phyloP scores from a whole-genome alignment of 140 eudicot species.

The Bidens hawaiensis region DNA sequence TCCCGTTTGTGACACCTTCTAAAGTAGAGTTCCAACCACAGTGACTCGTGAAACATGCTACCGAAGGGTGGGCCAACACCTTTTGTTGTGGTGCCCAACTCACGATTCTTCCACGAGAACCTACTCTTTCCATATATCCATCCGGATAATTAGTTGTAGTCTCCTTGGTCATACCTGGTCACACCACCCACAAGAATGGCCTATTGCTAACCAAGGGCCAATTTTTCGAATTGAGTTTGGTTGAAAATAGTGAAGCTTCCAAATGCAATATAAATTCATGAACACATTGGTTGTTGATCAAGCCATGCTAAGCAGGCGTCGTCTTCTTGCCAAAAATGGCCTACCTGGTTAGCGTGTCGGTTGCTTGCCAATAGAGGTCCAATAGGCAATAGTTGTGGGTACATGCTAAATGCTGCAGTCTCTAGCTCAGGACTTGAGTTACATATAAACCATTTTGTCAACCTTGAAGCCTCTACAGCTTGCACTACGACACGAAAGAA shows the following conservation, averaged over 20 bases:
- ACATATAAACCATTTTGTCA: conserved; percentile 25
- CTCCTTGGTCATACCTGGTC: conserved; percentile 21
- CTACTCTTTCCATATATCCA: conserved; percentile 27
- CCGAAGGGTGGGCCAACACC: conserved; percentile 41
- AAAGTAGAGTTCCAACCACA: conserved; percentile 68
- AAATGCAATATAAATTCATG: conserved; percentile 53
- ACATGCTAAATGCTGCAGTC: conserved; percentile 22
- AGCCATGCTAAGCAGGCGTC: conserved; percentile 49
- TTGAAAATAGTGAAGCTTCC: conserved; percentile 39
- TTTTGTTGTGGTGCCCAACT: conserved; percentile 58
- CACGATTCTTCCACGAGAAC: conserved; percentile 40
- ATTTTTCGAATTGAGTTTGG: no score
- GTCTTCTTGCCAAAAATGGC: conserved; percentile 38
- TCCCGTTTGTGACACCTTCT: conserved; percentile 45
- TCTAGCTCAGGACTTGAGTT: conserved; percentile 33
- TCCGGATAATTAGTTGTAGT: conserved; percentile 19
- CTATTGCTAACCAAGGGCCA: no score
- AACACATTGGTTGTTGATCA: conserved; percentile 33
- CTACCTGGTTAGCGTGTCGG: conserved; percentile 20
- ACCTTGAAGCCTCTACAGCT: background rate
- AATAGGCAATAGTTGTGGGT: conserved; percentile 30
- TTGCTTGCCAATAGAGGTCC: conserved; percentile 38
- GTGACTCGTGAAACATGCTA: conserved; percentile 54
- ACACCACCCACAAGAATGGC: no score
- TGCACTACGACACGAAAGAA: background rate